These are phyloP conservation scores for Podospora appendiculata DNA, from an alignment of 495 filamentous ascomycete species.

Conservation along the genomic window DNA sequence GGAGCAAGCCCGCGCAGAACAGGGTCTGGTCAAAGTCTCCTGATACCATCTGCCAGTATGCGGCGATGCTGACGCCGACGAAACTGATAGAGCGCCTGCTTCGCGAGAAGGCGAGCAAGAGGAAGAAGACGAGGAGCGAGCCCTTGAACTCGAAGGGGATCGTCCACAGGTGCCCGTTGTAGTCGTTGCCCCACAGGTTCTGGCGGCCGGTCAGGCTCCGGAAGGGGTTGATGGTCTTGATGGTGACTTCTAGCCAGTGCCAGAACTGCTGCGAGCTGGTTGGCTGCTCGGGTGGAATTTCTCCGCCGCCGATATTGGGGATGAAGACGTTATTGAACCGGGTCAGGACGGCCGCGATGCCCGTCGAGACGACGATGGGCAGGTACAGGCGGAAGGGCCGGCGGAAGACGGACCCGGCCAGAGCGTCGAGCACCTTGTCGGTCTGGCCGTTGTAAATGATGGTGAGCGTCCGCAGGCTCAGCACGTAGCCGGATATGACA, in stretches of 20 bases:
- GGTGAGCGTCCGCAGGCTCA: slow-evolving; percentile 47
- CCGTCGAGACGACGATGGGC: slow-evolving; percentile 1
- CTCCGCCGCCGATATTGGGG: neutral
- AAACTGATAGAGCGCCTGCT: neutral
- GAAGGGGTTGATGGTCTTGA: slow-evolving; percentile 33
- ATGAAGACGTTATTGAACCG: slow-evolving; percentile 1
- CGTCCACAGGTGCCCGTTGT: slow-evolving; percentile 28
- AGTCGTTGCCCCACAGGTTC: slow-evolving; percentile 31
- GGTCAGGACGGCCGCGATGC: slow-evolving; percentile 1
- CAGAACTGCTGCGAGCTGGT: slow-evolving; percentile 4
- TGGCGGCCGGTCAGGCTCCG: slow-evolving; percentile 3
- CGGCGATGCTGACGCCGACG: neutral
- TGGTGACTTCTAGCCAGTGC: slow-evolving; percentile 3
- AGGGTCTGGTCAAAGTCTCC: slow-evolving; percentile 3
- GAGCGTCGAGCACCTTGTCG: neutral
- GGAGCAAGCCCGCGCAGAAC: slow-evolving; percentile 93
- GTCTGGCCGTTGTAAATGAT: slow-evolving; percentile 7
- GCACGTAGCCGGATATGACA: slow-evolving; percentile 54
- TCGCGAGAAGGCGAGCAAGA: neutral
- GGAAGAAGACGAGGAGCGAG: slow-evolving; percentile 19
- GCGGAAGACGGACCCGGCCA: slow-evolving; percentile 7
- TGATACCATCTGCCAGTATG: slow-evolving; percentile 5
- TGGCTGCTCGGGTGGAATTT: neutral
- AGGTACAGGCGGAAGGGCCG: slow-evolving; percentile 9
- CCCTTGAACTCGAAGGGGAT: slow-evolving; percentile 51